Base-by-base conservation (phyloP, 306 rosid genomes). In the Rosa multiflora region DNA sequence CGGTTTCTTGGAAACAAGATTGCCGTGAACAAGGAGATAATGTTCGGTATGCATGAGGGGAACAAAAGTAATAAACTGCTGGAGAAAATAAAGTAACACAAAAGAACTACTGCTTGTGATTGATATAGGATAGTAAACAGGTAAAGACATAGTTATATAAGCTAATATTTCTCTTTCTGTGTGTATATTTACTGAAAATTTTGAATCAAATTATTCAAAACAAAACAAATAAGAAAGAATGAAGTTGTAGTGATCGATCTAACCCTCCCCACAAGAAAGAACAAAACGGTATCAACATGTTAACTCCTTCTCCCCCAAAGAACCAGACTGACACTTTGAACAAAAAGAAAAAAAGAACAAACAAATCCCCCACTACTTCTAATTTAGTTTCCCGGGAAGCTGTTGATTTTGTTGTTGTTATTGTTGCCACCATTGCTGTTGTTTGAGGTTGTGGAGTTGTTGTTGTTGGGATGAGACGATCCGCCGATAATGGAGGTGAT, bases 401-500 rank as follows among this genome's bases (percentile, higher is more conserved):
- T 83, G 83, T 88, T 84, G 47, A 85, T 72, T 59, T 87, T 86
- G 74, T 35, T 83, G 55, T 79, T 75, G 70, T 26, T 69, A 49
- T 59, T 83, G 77, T 53, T 76, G 47, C 13, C 61, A 10, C 79
- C 79, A 20, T 20, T 76, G 59, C 79, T 76, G 72, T 62, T 61
- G 78, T 3, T 59, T 15, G 20, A 43, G 62, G 51, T 40, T 20
- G 49, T 39, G 49, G 49, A 67, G 49, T n/a, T 77, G 70, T 72
- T 63, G 23, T 42, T 87, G 81, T 85, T 87, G 4, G 85, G 48
- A 12, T 85, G 87, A 48, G 80, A 84, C 52, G 80, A 84, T 40
- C 96, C 92, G 14, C 95, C 90, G 6, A 96, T 96, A 85, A 96
- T 93, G 78, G 98, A 91, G 63, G 96, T 87, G 85, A 96, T 93